Conservation (phyloP, 169 alveolate genomes). For the Eimeria necatrix region DNA sequence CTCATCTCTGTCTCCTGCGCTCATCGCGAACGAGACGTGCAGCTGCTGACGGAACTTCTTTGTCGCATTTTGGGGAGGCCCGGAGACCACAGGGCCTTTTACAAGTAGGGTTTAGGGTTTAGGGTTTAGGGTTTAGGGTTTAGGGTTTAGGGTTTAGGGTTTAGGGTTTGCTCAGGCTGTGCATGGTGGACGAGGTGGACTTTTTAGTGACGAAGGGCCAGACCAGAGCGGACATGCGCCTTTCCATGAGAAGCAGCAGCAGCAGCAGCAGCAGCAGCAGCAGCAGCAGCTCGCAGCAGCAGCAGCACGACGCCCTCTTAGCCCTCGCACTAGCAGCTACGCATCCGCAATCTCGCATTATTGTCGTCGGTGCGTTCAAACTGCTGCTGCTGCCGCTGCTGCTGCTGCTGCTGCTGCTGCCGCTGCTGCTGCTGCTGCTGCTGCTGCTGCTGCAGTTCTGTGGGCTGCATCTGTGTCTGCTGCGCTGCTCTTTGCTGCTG, state of each 20-base stretch:
- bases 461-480: background rate
- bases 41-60: slow-evolving; percentile 53
- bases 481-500: no score
- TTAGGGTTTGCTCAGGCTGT: slow-evolving; percentile 52
- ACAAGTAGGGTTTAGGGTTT: slow-evolving; percentile 16
- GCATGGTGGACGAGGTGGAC: slow-evolving; percentile 70
- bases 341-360: slow-evolving; percentile 19
- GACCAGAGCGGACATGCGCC: slow-evolving; percentile 28
- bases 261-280: background rate
- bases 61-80: slow-evolving; percentile 24
- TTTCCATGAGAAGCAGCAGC: no score
- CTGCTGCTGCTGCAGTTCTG: background rate
- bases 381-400: no score
- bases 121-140: background rate
- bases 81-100: background rate
- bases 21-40: slow-evolving; percentile 69
- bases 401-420: slow-evolving; percentile 33
- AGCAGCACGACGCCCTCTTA: slow-evolving; percentile 61
- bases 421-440: slow-evolving; percentile 17
- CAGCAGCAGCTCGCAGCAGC: slow-evolving; percentile 19
- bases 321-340: slow-evolving; percentile 68
- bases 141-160: background rate
- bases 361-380: slow-evolving; percentile 48
- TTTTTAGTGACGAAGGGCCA: slow-evolving; percentile 29
- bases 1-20: slow-evolving; percentile 67